These are phyloP conservation scores for Rubia tinctorum DNA, from an alignment of 305 asterid species.

Conservation along the genomic window DNA sequence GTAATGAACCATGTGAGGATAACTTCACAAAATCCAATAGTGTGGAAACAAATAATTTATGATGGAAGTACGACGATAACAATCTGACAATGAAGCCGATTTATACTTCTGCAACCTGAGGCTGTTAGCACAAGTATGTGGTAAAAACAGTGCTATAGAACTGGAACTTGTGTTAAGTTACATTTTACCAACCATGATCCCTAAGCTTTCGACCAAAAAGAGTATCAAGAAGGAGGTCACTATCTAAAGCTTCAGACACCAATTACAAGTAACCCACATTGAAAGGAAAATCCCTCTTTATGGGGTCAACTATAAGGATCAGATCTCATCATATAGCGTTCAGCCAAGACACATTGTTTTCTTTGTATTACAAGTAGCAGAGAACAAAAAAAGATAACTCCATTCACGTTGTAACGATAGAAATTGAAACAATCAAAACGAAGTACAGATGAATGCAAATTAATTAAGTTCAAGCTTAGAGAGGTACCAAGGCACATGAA, in stretches of 20 bases:
- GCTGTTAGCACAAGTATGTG: not conserved
- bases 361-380: not conserved
- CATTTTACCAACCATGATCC: not conserved
- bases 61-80: not conserved
- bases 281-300: not conserved
- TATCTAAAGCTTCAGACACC: not conserved
- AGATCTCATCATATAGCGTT: not conserved
- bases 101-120: not conserved
- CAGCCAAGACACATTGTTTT: not conserved
- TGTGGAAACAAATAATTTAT: not conserved
- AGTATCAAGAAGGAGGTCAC: not conserved
- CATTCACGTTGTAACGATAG: not conserved
- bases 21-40: too few relatives aligned
- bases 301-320: not conserved
- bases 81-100: not conserved
- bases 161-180: not conserved
- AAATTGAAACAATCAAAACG: not conserved
- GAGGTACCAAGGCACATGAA: not conserved
- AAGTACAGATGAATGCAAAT: not conserved
- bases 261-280: not conserved
- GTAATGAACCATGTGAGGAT: too few relatives aligned
- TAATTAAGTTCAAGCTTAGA: not conserved
- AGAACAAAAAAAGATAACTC: not conserved
- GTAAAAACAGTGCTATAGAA: not conserved
- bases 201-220: not conserved